Evolutionary conservation across 305 asterid genomes (phyloP), one percentile per base, ranked within the genome.

Genomic region (Fraxinus angustifolia): DNA sequence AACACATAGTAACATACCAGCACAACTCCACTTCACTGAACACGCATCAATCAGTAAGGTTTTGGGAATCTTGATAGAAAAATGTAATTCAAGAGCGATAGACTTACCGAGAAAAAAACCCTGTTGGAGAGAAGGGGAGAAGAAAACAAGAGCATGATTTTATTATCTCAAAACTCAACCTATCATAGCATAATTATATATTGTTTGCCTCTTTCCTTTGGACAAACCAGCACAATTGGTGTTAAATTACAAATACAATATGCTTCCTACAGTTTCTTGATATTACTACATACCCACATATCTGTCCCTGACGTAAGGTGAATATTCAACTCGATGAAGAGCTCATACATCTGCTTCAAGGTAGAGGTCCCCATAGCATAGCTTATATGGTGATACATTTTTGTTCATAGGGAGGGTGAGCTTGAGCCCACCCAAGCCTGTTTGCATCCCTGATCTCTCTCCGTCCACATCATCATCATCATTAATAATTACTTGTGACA

Each of bases 141-240:
- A 82, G 89, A 88, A 77, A 83, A 85, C 6, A 85, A 62, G 78
- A 86, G 76, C 94, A 89, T 91, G 89, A 83, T 79, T 73, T 42
- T 74, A 36, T 35, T 17, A 56, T 33, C 34, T 56, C 23, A 81
- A 80, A 75, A 40, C 73, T 79, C 35, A 81, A 88, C 75, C 81
- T 80, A 79, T 87, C 81, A 81, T 70, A 78, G 17, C 78, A 82
- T 75, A 21, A 56, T 31, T 78, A 23, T n/a, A 6, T 58, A 35
- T 4, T 34, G 11, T 7, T 38, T 38, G 45, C 45, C 12, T 38
- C 45, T 38, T 36, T 28, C 31, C 19, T 77, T 26, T 8, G n/a
- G 31, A 68, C 12, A 23, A 62, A 65, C 33, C 73, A 26, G 17
- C 73, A 26, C 82, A 23, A 78, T 79, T 77, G 78, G 56, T 70